phyloP scores from a whole-genome alignment of 208 protist species.

The Blechomonas ayalai region DNA sequence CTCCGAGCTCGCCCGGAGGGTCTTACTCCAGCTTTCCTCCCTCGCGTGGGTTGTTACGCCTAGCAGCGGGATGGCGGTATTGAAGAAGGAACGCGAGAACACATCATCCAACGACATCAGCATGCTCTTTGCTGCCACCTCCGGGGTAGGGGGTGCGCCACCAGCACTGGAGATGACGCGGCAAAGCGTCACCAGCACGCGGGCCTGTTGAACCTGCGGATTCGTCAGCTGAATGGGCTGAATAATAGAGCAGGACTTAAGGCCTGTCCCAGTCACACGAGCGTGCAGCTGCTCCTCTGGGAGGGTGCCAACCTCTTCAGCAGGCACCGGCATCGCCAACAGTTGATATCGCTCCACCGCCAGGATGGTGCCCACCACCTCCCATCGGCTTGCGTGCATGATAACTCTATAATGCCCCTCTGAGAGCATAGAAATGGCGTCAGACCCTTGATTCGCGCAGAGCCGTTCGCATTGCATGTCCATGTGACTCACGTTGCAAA shows the following conservation, averaged over 20 bases:
- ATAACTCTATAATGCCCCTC: constrained; percentile 3
- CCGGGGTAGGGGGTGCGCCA: constrained; percentile 1
- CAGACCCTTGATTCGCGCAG: neutral
- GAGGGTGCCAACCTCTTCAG: constrained; percentile 1
- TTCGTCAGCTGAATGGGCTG: no score
- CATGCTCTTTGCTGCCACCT: constrained; percentile 16
- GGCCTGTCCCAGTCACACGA: no score
- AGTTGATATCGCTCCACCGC: constrained; percentile 35
- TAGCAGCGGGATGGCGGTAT: constrained; percentile 26
- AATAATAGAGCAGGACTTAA: no score
- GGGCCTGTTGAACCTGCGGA: constrained; percentile 7
- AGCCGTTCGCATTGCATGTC: neutral
- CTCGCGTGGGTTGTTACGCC: constrained; percentile 16
- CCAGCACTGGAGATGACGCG: constrained; percentile 11
- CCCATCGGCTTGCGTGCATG: constrained; percentile 23
- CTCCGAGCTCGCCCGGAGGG: no score
- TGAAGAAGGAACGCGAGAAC: constrained; percentile 36
- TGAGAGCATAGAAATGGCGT: neutral
- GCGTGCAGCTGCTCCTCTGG: no score
- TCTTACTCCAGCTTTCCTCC: constrained; percentile 16
- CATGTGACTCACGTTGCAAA: constrained; percentile 28
- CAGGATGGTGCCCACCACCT: constrained; percentile 35
- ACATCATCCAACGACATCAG: constrained; percentile 13
- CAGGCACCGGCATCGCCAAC: constrained; percentile 1
- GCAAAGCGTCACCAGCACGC: constrained; percentile 1